These are phyloP conservation scores for Urochloa ruziziensis DNA, from an alignment of 176 grass and related monocot species.

Conservation along the genomic window DNA sequence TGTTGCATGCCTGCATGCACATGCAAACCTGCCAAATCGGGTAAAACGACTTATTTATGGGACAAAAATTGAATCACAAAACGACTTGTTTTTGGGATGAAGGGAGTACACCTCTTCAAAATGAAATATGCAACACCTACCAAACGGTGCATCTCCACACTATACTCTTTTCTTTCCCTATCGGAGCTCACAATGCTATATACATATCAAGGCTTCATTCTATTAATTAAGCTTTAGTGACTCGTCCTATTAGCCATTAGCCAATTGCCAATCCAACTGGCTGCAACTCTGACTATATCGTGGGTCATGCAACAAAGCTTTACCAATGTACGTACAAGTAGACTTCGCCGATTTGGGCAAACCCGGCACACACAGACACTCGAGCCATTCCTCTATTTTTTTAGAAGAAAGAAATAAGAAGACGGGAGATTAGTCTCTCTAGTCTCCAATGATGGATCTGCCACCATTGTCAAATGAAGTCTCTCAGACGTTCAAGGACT, in stretches of 20 bases:
- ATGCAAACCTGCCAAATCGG: too few relatives aligned
- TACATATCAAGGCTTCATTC: constrained; percentile 27
- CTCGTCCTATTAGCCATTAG: not conserved
- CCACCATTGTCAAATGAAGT: too few relatives aligned
- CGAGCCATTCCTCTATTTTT: too few relatives aligned
- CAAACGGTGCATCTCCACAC: not conserved
- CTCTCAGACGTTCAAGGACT: constrained; percentile 71
- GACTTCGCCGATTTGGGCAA: too few relatives aligned
- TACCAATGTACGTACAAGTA: not conserved
- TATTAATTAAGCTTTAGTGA: constrained; percentile 7
- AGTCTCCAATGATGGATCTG: too few relatives aligned
- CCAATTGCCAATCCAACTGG: constrained; percentile 8
- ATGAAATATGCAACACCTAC: not conserved
- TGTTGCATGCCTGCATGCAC: too few relatives aligned
- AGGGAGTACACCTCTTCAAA: not conserved
- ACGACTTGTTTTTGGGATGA: too few relatives aligned
- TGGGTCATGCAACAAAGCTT: not conserved
- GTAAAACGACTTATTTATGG: too few relatives aligned
- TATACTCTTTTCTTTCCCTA: not conserved
- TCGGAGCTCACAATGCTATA: constrained; percentile 18
- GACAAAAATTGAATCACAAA: too few relatives aligned
- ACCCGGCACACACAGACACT: too few relatives aligned
- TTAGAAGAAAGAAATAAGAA: too few relatives aligned
- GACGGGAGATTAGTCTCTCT: too few relatives aligned
- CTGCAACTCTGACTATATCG: not conserved